Percentiles rank a stretch among this genome's conserved stretches.
Evolutionary conservation across 2,329 filamentous ascomycete species (phyloP).

Genomic region (Sclerotinia nivalis): DNA sequence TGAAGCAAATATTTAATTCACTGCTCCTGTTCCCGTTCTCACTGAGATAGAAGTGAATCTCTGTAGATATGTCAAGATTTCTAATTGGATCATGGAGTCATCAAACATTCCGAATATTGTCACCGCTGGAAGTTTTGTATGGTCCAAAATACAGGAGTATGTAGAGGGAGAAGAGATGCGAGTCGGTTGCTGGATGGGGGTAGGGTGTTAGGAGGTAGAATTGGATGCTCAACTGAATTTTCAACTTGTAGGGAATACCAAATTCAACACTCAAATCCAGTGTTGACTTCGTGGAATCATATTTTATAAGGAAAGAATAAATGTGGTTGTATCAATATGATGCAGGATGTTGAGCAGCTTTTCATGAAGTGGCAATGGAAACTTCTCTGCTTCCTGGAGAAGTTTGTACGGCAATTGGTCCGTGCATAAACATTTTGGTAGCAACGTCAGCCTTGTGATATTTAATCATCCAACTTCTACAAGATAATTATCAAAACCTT

Average conservation of each 20-base stretch:
- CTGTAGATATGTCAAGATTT: background rate
- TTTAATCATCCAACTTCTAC: slow-evolving; percentile 11
- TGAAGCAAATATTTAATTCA: background rate
- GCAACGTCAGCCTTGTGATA: slow-evolving; percentile 18
- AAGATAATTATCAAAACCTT: slow-evolving; percentile 9
- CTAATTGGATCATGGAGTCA: background rate
- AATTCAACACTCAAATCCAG: background rate
- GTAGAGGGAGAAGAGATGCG: slow-evolving; percentile 94
- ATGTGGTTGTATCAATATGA: background rate
- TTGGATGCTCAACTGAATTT: background rate
- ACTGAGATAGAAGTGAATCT: background rate
- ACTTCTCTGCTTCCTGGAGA: background rate
- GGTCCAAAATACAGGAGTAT: slow-evolving; percentile 54
- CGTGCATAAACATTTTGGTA: slow-evolving; percentile 12
- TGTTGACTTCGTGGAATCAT: background rate
- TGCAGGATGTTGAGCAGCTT: background rate
- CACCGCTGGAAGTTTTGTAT: background rate
- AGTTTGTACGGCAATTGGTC: slow-evolving; percentile 1
- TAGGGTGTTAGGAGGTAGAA: slow-evolving; percentile 77
- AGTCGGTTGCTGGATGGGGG: slow-evolving; percentile 91
- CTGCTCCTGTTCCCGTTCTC: background rate
- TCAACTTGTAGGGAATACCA: background rate
- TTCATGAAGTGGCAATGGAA: background rate
- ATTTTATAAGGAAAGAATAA: background rate
- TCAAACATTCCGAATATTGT: background rate